Evolutionary conservation across 345 rosid genomes (phyloP).

Genomic region (Melaleuca alternifolia): DNA sequence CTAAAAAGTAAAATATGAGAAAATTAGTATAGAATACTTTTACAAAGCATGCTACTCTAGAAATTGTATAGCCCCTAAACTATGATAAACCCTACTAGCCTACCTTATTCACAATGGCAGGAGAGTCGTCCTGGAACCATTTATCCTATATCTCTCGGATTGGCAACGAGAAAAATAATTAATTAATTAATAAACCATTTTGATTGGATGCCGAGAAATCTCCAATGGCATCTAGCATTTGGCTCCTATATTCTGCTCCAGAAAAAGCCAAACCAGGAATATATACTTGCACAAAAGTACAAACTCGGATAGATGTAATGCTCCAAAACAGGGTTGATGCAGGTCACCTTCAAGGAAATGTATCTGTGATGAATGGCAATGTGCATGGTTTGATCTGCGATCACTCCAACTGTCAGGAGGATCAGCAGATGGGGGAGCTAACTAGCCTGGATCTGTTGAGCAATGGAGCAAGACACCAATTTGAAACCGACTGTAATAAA

Average conservation of each 20-base stretch:
- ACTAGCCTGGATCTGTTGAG: slow-evolving; percentile 50
- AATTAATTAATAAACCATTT: slow-evolving; percentile 72
- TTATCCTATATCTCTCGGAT: slow-evolving; percentile 68
- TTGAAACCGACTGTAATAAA: not conserved
- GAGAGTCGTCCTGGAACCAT: slow-evolving; percentile 69
- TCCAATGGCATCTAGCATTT: slow-evolving; percentile 50
- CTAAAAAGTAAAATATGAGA: slow-evolving; percentile 19
- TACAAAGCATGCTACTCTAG: not conserved
- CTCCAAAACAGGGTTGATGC: not conserved
- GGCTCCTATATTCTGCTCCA: slow-evolving; percentile 55
- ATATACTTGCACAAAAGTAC: not conserved
- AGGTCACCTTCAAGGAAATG: slow-evolving; percentile 55
- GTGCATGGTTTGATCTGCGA: slow-evolving; percentile 44
- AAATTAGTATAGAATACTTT: not conserved
- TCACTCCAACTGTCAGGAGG: slow-evolving; percentile 50
- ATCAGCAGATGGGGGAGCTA: slow-evolving; percentile 63
- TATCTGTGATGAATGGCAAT: slow-evolving; percentile 50
- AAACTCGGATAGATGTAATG: not conserved
- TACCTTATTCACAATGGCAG: slow-evolving; percentile 45
- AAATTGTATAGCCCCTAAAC: not conserved
- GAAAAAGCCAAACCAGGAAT: not conserved
- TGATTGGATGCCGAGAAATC: slow-evolving; percentile 29
- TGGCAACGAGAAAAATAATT: slow-evolving; percentile 85
- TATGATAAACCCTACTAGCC: not conserved
- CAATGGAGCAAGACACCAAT: not conserved